Evolutionary conservation across 2,329 filamentous ascomycete species (phyloP).

Genomic region (Monosporascus cannonballus): DNA sequence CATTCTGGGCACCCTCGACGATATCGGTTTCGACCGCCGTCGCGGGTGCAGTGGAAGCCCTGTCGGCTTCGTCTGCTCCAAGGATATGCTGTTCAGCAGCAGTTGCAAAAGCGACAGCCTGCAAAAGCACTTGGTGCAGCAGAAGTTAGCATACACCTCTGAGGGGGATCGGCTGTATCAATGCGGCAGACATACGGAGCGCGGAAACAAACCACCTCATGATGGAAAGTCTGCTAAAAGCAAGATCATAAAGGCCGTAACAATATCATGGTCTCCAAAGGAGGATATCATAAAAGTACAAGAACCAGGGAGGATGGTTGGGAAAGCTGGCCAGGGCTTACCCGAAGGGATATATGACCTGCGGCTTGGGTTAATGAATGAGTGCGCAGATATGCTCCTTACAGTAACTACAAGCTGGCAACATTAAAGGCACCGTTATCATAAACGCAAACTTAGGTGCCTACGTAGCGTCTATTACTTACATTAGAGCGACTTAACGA

Average conservation of each 20-base stretch:
- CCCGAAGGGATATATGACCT: no score
- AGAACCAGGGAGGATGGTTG: slow-evolving; percentile 1
- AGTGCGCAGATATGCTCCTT: slow-evolving; percentile 1
- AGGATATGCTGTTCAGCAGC: slow-evolving; percentile 25
- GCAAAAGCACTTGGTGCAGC: slow-evolving; percentile 21
- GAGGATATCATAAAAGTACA: slow-evolving; percentile 7
- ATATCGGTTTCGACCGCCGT: slow-evolving; percentile 19
- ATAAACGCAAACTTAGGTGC: slow-evolving; percentile 15
- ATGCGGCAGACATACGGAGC: slow-evolving; percentile 20
- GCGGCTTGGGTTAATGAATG: no score
- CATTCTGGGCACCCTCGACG: slow-evolving; percentile 15
- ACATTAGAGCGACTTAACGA: neutral
- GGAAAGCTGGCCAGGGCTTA: neutral
- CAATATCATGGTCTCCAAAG: slow-evolving; percentile 23
- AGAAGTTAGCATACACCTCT: slow-evolving; percentile 2
- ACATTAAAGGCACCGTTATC: slow-evolving; percentile 12
- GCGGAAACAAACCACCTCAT: slow-evolving; percentile 26
- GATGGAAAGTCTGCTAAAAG: slow-evolving; percentile 23
- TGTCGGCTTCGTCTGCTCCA: slow-evolving; percentile 10
- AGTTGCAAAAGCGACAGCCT: slow-evolving; percentile 18
- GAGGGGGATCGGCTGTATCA: slow-evolving; percentile 1
- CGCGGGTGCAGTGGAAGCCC: slow-evolving; percentile 13
- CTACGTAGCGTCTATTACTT: neutral
- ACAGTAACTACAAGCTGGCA: slow-evolving; percentile 21
- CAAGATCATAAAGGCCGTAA: slow-evolving; percentile 19